These are phyloP conservation scores for Nakaseomyces sp. DNA, from an alignment of 1,139 yeast species.

Conservation along the genomic window DNA sequence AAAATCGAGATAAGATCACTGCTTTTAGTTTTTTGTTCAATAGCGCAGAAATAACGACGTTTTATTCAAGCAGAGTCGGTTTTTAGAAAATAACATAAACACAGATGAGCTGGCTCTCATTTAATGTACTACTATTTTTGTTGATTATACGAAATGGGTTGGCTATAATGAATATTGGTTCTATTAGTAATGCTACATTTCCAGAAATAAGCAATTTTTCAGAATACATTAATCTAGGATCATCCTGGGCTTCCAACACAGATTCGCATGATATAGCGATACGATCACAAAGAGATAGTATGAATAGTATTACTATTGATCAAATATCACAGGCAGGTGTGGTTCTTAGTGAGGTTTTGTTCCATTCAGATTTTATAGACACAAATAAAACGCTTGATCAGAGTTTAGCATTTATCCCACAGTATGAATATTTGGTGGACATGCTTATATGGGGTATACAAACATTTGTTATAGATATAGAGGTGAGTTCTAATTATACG, in stretches of 20 bases:
- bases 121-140: background rate
- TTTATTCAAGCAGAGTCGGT: no score
- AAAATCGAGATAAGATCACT: no score
- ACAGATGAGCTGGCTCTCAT: slow-evolving; percentile 4
- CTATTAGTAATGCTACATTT: background rate
- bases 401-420: slow-evolving; percentile 23
- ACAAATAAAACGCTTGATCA: background rate
- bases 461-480: slow-evolving; percentile 51
- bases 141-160: background rate
- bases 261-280: slow-evolving; percentile 31
- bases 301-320: slow-evolving; percentile 47
- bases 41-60: no score
- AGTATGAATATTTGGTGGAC: slow-evolving; percentile 34
- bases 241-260: slow-evolving; percentile 1
- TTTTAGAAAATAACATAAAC: background rate
- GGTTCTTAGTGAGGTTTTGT: slow-evolving; percentile 43
- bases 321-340: slow-evolving; percentile 53
- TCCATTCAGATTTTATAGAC: slow-evolving; percentile 22
- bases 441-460: slow-evolving; percentile 40
- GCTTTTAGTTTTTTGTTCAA: no score
- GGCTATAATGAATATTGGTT: background rate
- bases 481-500: slow-evolving; percentile 45
- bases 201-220: background rate
- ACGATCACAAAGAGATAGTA: slow-evolving; percentile 63
- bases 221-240: background rate